Conservation (phyloP, 2,329 filamentous ascomycete genomes). For the Cladosporium sp. region DNA sequence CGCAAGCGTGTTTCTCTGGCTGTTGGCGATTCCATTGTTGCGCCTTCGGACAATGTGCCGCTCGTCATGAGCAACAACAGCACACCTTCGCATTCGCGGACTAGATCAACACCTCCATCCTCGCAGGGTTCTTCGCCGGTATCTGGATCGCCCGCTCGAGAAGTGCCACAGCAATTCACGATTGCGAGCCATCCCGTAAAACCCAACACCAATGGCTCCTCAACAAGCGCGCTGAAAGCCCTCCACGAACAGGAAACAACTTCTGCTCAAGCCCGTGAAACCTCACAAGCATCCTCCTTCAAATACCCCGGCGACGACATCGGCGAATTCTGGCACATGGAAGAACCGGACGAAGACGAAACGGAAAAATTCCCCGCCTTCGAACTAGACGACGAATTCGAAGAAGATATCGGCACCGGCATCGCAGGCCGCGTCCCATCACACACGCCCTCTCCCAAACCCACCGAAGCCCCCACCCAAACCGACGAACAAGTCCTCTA, state of each 20-base stretch:
- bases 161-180: slow-evolving; percentile 1
- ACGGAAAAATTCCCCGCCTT: slow-evolving; percentile 8
- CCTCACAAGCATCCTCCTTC: background rate
- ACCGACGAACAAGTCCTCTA: background rate
- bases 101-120: slow-evolving; percentile 5
- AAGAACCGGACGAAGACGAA: slow-evolving; percentile 15
- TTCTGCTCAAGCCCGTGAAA: background rate
- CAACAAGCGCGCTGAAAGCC: background rate
- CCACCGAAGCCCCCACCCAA: background rate
- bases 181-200: background rate
- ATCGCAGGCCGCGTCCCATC: slow-evolving; percentile 12
- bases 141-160: slow-evolving; percentile 1
- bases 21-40: slow-evolving; percentile 32
- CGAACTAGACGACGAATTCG: slow-evolving; percentile 13
- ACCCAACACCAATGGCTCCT: background rate
- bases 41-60: slow-evolving; percentile 32
- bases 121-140: background rate
- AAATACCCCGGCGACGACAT: slow-evolving; percentile 11
- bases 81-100: slow-evolving; percentile 28
- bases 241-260: slow-evolving; percentile 3
- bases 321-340: slow-evolving; percentile 14
- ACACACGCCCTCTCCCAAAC: slow-evolving; percentile 3
- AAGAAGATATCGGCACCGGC: slow-evolving; percentile 15
- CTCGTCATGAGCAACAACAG: slow-evolving; percentile 21
- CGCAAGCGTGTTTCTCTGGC: slow-evolving; percentile 33